phyloP scores from a whole-genome alignment of 306 rosid species.

The Castanospermum australe region DNA sequence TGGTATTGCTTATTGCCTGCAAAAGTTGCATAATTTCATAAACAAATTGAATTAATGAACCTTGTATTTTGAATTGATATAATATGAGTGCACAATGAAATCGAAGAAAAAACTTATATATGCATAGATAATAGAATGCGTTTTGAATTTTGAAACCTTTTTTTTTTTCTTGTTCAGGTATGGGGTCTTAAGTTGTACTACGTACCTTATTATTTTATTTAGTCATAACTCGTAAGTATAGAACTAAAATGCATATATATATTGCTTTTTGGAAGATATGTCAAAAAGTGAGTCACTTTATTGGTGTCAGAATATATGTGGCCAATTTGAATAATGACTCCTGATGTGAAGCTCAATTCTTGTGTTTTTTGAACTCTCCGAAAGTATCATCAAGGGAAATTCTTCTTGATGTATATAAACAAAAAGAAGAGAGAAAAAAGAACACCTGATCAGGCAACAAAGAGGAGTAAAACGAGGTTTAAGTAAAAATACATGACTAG shows the following conservation, averaged over 20 bases:
- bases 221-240: not conserved
- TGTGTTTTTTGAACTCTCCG: not conserved
- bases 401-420: not conserved
- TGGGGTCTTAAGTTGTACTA: no score
- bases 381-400: not conserved
- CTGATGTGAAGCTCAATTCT: not conserved
- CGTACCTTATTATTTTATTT: not conserved
- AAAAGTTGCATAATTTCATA: conserved; percentile 21
- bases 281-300: not conserved
- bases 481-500: not conserved
- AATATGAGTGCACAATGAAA: not conserved
- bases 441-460: not conserved
- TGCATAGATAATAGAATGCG: not conserved
- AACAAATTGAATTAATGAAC: conserved; percentile 9
- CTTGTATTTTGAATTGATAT: not conserved
- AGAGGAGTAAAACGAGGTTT: not conserved
- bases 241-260: not conserved
- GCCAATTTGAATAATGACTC: not conserved
- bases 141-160: not conserved
- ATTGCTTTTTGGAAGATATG: not conserved
- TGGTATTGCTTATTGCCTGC: conserved; percentile 33
- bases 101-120: not conserved
- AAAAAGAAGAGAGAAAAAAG: not conserved
- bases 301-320: not conserved
- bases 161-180: no score